These are phyloP conservation scores for Elaeis guineensis DNA, from an alignment of 176 grass and related monocot species.

Conservation along the genomic window DNA sequence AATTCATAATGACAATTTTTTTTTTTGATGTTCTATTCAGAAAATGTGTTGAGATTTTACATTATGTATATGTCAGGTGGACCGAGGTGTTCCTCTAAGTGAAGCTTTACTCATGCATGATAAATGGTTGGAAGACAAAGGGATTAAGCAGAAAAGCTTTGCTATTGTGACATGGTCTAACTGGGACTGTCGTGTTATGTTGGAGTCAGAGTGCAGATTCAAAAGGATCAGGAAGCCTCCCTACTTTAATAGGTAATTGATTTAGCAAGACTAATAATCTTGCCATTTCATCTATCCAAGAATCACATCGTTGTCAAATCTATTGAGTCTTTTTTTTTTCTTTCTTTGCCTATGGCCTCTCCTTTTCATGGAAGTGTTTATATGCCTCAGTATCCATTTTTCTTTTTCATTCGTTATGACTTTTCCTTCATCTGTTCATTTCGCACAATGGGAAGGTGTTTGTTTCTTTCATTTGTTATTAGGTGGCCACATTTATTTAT, in stretches of 20 bases:
- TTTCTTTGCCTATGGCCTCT: too few relatives aligned
- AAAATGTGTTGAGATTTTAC: neutral
- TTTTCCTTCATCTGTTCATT: too few relatives aligned
- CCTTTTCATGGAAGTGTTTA: too few relatives aligned
- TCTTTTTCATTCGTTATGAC: too few relatives aligned
- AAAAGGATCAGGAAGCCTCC: slow-evolving; percentile 90
- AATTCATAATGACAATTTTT: neutral
- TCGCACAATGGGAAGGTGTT: too few relatives aligned
- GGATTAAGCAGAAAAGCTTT: slow-evolving; percentile 89
- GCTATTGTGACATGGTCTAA: slow-evolving; percentile 91
- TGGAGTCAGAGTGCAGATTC: slow-evolving; percentile 89
- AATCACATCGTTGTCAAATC: too few relatives aligned
- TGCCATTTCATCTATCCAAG: too few relatives aligned
- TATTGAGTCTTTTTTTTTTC: too few relatives aligned
- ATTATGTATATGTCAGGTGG: slow-evolving; percentile 40
- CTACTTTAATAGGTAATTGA: slow-evolving; percentile 76
- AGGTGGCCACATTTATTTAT: too few relatives aligned
- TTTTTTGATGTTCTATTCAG: neutral
- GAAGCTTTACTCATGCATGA: slow-evolving; percentile 99
- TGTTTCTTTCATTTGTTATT: too few relatives aligned
- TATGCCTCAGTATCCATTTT: too few relatives aligned
- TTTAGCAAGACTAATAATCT: too few relatives aligned
- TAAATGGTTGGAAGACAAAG: slow-evolving; percentile 96
- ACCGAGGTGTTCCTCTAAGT: slow-evolving; percentile 89
- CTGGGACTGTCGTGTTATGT: slow-evolving; percentile 91